Evolutionary conservation across 495 filamentous ascomycete genomes (phyloP), one percentile per base, ranked within the genome.

Genomic region (Delitschia confertaspora): DNA sequence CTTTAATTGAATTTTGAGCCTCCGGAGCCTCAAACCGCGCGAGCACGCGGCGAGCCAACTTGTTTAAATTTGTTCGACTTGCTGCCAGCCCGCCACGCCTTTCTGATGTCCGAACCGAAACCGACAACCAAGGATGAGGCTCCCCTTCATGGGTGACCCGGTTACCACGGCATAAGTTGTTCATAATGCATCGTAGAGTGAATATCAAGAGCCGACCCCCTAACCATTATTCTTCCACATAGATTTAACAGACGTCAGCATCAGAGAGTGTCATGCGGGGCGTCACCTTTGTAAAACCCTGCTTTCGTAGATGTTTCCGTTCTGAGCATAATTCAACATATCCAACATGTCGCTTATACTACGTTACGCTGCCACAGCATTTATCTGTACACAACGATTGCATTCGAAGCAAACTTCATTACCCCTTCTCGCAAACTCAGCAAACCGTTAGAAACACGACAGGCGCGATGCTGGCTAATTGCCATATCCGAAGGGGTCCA

Each of bases 1-100:
- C 32, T 36, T 33, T 16, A 44, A 36, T 22, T 34, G 27, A n/a
- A n/a, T n/a, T 34, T 49, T 49, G 45, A 49, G 45, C 45, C 45
- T 49, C 45, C 41, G 14, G 22, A n/a, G n/a, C n/a, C n/a, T n/a
- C n/a, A n/a, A n/a, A 34, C 5, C 14, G 32, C 45, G 45, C 38
- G 45, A 19, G 11, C 44, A 47, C 44, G 44, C 44, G 44, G 41
- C 36, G 19, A 24, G 30, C 11, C n/a, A n/a, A n/a, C 42, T 38
- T 27, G 14, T 31, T 21, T 47, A 38, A 20, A 37, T 46, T 21
- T 2, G 42, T 27, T 33, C 33, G 33, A 31, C 44, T 24, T 20
- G 35, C 27, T 36, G 44, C n/a, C n/a, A n/a, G n/a, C n/a, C n/a
- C n/a, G n/a, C n/a, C 27, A 33, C 44, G 31, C 36, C 26, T 27